Evolutionary conservation across 2,329 filamentous ascomycete species (phyloP).

Genomic region (Sarocladium strictum): DNA sequence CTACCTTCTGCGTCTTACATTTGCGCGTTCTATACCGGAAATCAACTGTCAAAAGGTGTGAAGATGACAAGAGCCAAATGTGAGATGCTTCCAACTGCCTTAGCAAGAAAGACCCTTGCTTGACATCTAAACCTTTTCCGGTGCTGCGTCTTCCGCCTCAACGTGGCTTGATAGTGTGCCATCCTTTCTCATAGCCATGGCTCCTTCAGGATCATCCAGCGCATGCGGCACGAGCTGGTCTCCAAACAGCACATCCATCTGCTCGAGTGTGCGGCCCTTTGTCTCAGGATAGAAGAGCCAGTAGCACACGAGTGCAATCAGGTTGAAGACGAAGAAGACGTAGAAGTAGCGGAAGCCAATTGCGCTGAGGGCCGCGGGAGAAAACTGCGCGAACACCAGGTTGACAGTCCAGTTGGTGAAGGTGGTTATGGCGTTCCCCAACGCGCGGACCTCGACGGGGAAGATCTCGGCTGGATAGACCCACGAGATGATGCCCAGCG

Average conservation of each 20-base stretch:
- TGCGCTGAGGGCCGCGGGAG: slow-evolving; percentile 33
- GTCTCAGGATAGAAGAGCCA: slow-evolving; percentile 26
- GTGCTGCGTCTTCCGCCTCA: not conserved
- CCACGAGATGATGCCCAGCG: slow-evolving; percentile 37
- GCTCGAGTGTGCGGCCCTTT: slow-evolving; percentile 19
- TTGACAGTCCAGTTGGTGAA: slow-evolving; percentile 26
- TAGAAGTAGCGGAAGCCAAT: slow-evolving; percentile 41
- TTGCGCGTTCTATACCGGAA: too few relatives aligned
- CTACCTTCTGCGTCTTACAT: too few relatives aligned
- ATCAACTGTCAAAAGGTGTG: too few relatives aligned
- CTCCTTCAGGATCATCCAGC: slow-evolving; percentile 9
- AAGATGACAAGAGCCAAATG: too few relatives aligned
- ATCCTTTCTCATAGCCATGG: slow-evolving; percentile 10
- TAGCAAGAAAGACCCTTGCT: too few relatives aligned
- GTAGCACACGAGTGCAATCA: slow-evolving; percentile 18
- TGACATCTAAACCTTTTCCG: not conserved
- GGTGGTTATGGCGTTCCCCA: slow-evolving; percentile 22
- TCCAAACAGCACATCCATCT: slow-evolving; percentile 31
- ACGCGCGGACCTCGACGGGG: slow-evolving; percentile 25
- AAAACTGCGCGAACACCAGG: slow-evolving; percentile 43
- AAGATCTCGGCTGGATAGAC: slow-evolving; percentile 34
- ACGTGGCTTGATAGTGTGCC: not conserved
- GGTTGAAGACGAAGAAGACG: slow-evolving; percentile 21
- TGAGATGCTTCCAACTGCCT: too few relatives aligned
- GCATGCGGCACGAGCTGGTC: slow-evolving; percentile 13